Evolutionary conservation across 768 basidiomycete genomes (phyloP), one percentile per base, ranked within the genome.

Genomic region (Lepiota brunneoincarnata): DNA sequence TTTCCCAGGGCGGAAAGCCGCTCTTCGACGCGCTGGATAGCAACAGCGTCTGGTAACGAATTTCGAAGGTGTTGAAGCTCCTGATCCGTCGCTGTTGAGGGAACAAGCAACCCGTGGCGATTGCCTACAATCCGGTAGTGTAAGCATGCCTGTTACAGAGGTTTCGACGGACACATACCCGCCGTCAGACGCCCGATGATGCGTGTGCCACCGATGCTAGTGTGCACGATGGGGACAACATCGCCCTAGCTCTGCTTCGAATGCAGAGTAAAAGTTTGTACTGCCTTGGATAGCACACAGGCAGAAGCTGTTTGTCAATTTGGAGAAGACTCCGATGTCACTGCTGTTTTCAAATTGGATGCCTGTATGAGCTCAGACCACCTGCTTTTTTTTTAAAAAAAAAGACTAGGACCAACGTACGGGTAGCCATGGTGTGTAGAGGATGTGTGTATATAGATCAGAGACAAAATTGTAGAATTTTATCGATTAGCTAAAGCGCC

Each of bases 271-370:
- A 65, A 99, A 99, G 75, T 98, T 98, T 59, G 93, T 87, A 72
- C 93, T 90, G 70, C 95, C 90, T 69, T 93, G 89, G 67, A 98
- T 83, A 59, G 94, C 93, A 64, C 83, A 84, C 44, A 99, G 85
- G 74, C 96, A 98, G 81, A 97, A 99, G 66, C 87, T 91, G 79
- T 99, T 98, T 65, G 96, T 98, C 65, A 98, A 81, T 74, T 97
- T 97, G 64, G 93, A 78, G 74, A 98, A 99, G 40, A 99, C 96
- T 63, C 96, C 96, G 63, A 99, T 83, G 65, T 98, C 94, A 73
- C 86, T 88, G 75, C 83, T 89, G 75, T 94, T 95, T 76, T 95
- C 92, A 67, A 93, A 95, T 76, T 93, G 91, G 59, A 91, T 75
- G 69, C 93, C 91, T 93, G 65, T n/a, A 56, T 60, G 56, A 51